Percentiles rank a stretch among this genome's conserved stretches.
These are phyloP conservation scores for Cordia subcordata DNA, from an alignment of 257 asterid genomes.

Conservation along the genomic window DNA sequence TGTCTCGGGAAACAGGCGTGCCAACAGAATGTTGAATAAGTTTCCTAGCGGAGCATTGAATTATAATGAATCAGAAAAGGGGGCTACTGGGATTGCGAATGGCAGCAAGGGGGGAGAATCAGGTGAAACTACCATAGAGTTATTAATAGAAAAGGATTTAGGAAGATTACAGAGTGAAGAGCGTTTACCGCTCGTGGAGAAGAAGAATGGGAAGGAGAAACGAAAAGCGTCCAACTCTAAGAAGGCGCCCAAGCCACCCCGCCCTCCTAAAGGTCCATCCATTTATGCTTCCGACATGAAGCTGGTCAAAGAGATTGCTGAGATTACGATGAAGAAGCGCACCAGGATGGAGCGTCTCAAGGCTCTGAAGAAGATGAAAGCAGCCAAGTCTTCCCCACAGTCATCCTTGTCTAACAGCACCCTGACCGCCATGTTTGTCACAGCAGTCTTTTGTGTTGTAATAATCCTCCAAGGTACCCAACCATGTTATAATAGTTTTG, in stretches of 20 bases:
- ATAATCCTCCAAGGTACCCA: slow-evolving; percentile 54
- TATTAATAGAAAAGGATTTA: slow-evolving; percentile 24
- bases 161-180: slow-evolving; percentile 14
- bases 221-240: slow-evolving; percentile 21
- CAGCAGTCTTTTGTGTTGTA: slow-evolving; percentile 47
- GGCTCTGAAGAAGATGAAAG: slow-evolving; percentile 41
- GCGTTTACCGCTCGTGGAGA: slow-evolving; percentile 11
- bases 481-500: no score
- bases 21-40: slow-evolving; percentile 25
- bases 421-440: slow-evolving; percentile 42
- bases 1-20: slow-evolving; percentile 8
- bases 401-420: slow-evolving; percentile 28
- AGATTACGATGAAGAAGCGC: slow-evolving; percentile 39
- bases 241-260: slow-evolving; percentile 50
- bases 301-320: slow-evolving; percentile 42
- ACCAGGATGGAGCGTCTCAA: slow-evolving; percentile 44
- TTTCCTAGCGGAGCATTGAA: slow-evolving; percentile 29
- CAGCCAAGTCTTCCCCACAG: slow-evolving; percentile 15
- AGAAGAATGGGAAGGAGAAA: slow-evolving; percentile 22
- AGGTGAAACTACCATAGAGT: slow-evolving; percentile 8
- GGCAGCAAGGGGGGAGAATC: slow-evolving; percentile 4
- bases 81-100: slow-evolving; percentile 1
- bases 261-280: slow-evolving; percentile 66
- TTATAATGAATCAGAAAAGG: slow-evolving; percentile 16
- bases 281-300: slow-evolving; percentile 56